Base-by-base conservation (phyloP, 768 basidiomycete genomes). In the Amanita rimosa region DNA sequence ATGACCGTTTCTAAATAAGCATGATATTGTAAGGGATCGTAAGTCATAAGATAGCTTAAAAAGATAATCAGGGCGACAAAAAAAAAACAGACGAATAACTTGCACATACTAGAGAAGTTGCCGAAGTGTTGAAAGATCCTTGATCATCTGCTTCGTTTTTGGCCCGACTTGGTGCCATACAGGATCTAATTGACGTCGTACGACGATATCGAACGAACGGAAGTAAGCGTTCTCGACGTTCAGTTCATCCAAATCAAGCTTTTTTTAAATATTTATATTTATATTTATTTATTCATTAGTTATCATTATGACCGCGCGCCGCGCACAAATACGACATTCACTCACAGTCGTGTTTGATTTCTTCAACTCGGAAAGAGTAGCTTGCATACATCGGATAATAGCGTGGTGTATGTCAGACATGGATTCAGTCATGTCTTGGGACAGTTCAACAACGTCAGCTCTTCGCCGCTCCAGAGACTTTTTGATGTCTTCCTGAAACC, bases 101-200 rank as follows among this genome's bases (percentile, higher is more conserved):
- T 22, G 10, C 5, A 64, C 85, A 52, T 57, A 92, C 88, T 73
- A 73, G 37, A 97, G 78, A 4, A 98, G 75, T 39, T 83, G 80
- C 0, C 96, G 75, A 1, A 99, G 73, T 1, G 83, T 85, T 0
- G 85, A 81, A 14, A 99, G 76, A 61, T 98, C 95, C 44, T 73
- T 78, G 7, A 97, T 91, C 9, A 98, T 78, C 52, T 93, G 89
- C 56, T 89, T 92, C 4, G 94, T 98, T 52, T 79, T 84, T 1
- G 89, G 82, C 0, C 92, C 92, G 22, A 95, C 94, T 65, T 92
- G 90, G 64, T 98, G 93, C 95, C 96, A 98, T 6, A 96, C 85
- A 0, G 92, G 75, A 62, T 96, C 91, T 6, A 98, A 76, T 58
- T 94, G 91, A 27, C 79, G 77, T 3, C 94, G 79, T 2, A 97